phyloP scores from a whole-genome alignment of 2,329 filamentous ascomycete species.

The Fusarium setosum region DNA sequence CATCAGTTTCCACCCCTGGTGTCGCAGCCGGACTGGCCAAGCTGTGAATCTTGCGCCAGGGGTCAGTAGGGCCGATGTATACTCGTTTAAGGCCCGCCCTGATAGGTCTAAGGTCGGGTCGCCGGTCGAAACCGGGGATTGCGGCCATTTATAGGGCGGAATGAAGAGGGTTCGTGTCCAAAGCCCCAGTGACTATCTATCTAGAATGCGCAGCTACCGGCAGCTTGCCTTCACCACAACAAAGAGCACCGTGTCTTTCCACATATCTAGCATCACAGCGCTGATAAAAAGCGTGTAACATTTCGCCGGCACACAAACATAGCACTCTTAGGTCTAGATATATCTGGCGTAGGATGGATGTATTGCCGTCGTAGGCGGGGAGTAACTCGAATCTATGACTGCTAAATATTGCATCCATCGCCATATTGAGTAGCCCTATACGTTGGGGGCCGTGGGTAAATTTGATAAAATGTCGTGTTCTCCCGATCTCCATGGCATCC shows the following conservation, averaged over 20 bases:
- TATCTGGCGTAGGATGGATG: not conserved
- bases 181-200: not conserved
- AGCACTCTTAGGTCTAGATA: not conserved
- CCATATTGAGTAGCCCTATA: not conserved
- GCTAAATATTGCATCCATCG: not conserved
- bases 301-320: not conserved
- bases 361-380: not conserved
- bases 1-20: rapidly evolving
- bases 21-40: not conserved
- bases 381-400: not conserved
- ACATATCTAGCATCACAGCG: too few species aligned
- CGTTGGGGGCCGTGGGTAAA: not conserved
- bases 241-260: too few species aligned
- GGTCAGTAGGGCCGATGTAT: not conserved
- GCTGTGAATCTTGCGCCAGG: rapidly evolving
- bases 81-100: not conserved
- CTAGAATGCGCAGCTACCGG: too few species aligned
- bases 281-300: rapidly evolving
- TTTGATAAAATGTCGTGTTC: not conserved
- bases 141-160: not conserved
- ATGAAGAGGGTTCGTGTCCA: not conserved
- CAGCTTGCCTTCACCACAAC: too few species aligned
- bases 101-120: not conserved
- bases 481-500: not conserved
- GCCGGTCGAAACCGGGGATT: not conserved